phyloP scores from a whole-genome alignment of 1,284 basidiomycete genomes.

The Pseudozyma thailandica region DNA sequence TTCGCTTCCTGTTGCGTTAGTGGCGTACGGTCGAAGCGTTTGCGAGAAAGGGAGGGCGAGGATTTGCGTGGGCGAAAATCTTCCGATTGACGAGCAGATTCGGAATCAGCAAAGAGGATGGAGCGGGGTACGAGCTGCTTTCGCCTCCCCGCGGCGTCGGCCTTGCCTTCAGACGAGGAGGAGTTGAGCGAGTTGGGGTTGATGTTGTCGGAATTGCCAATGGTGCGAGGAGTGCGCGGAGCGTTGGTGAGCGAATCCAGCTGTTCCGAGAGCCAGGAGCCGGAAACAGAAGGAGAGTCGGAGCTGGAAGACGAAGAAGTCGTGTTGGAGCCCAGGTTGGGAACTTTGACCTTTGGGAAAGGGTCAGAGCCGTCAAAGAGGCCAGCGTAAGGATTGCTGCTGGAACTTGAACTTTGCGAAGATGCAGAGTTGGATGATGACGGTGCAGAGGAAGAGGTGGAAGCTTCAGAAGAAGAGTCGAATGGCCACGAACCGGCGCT shows the following conservation, averaged over 20 bases:
- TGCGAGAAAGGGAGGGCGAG: constrained; percentile 2
- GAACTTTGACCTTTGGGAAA: constrained; percentile 21
- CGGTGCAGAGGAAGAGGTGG: background rate
- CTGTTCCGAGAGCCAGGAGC: constrained; percentile 35
- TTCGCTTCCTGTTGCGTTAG: constrained; percentile 43
- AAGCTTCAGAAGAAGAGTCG: background rate
- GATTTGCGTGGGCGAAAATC: constrained; percentile 20
- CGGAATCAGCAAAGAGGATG: constrained; percentile 37
- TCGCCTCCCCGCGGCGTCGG: constrained; percentile 1
- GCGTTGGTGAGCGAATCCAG: constrained; percentile 31
- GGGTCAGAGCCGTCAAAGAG: constrained; percentile 36
- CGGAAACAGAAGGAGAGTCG: too few species aligned
- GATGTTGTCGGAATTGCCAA: background rate
- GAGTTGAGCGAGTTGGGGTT: background rate
- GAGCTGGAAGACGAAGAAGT: constrained; percentile 1
- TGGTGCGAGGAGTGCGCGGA: constrained; percentile 5
- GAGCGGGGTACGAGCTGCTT: constrained; percentile 32
- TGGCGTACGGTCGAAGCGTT: constrained; percentile 29
- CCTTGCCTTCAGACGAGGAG: background rate
- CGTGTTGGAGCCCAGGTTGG: constrained; percentile 3
- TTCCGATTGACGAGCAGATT: constrained; percentile 19
- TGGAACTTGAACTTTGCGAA: constrained; percentile 2
- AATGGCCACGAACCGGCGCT: constrained; percentile 23
- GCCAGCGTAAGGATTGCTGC: constrained; percentile 30
- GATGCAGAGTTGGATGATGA: constrained; percentile 4